Evolutionary conservation across 2,329 filamentous ascomycete genomes (phyloP).

Genomic region (Colletotrichum euphorbiae): DNA sequence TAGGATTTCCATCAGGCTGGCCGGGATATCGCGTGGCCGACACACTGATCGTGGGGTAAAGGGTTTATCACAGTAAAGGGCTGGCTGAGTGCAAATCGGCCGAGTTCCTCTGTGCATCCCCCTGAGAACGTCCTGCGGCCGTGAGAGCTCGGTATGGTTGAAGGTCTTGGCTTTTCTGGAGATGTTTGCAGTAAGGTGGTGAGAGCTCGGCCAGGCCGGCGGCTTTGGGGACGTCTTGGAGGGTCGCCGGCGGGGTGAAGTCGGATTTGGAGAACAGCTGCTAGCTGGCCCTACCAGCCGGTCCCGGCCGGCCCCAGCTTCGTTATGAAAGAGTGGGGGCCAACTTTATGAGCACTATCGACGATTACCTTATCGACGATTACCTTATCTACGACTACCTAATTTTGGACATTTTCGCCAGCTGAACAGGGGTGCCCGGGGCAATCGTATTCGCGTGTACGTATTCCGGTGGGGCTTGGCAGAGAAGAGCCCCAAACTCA

Average conservation of each 20-base stretch:
- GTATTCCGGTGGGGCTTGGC: neutral
- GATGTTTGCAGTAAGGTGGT: neutral
- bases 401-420: slow-evolving; percentile 21
- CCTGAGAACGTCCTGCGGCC: neutral
- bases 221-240: slow-evolving; percentile 20
- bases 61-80: slow-evolving; percentile 8
- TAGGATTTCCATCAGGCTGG: slow-evolving; percentile 15
- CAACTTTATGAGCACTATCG: neutral
- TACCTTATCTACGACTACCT: slow-evolving; percentile 28
- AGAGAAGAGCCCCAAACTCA: neutral
- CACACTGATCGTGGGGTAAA: slow-evolving; percentile 18
- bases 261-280: slow-evolving; percentile 6
- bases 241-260: slow-evolving; percentile 34
- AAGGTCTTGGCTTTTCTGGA: slow-evolving; percentile 20
- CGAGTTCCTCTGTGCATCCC: slow-evolving; percentile 4
- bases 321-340: neutral
- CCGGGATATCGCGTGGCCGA: slow-evolving; percentile 1
- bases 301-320: slow-evolving; percentile 4
- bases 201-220: slow-evolving; percentile 35
- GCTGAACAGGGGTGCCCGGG: too few species aligned
- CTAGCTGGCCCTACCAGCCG: slow-evolving; percentile 5
- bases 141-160: slow-evolving; percentile 3
- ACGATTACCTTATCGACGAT: slow-evolving; percentile 23
- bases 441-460: neutral
- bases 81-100: slow-evolving; percentile 5